Conservation (phyloP, 2,329 filamentous ascomycete genomes). For the Xylaria digitata region DNA sequence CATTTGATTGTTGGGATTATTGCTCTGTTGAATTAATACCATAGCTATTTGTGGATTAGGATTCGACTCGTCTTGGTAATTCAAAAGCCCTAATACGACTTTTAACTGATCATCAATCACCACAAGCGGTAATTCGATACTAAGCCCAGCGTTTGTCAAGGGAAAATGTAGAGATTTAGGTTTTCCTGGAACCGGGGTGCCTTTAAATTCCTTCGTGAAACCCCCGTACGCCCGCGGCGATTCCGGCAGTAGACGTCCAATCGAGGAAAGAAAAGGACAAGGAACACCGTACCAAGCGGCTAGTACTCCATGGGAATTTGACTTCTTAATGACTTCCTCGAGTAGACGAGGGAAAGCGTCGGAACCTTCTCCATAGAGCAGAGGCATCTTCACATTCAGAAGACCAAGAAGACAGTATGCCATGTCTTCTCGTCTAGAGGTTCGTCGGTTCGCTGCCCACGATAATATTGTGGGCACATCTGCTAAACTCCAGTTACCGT, state of each 20-base stretch:
- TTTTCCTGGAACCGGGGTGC: not conserved
- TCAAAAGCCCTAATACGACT: conserved; percentile 1
- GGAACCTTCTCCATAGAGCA: conserved; percentile 36
- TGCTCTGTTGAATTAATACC: not conserved
- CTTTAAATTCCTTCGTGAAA: too few species aligned
- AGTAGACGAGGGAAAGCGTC: conserved; percentile 15
- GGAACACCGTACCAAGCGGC: conserved; percentile 15
- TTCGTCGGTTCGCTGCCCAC: conserved; percentile 35
- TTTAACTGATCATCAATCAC: not conserved
- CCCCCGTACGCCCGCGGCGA: not conserved
- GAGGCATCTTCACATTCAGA: conserved; percentile 39
- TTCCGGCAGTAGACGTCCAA: not conserved
- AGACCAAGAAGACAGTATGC: conserved; percentile 39
- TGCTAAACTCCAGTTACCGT: conserved; percentile 1
- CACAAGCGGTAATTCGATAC: conserved; percentile 17
- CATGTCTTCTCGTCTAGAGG: conserved; percentile 35
- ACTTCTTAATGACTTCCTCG: conserved; percentile 30
- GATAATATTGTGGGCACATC: conserved; percentile 29
- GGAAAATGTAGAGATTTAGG: conserved; percentile 12
- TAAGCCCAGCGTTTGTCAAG: conserved; percentile 19
- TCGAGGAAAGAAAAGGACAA: not conserved
- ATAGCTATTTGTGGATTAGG: not conserved
- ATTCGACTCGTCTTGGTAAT: not conserved
- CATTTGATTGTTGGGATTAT: not conserved
- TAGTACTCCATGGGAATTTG: conserved; percentile 18